phyloP scores from a whole-genome alignment of 495 filamentous ascomycete genomes.

The Achaetomiella virescens region DNA sequence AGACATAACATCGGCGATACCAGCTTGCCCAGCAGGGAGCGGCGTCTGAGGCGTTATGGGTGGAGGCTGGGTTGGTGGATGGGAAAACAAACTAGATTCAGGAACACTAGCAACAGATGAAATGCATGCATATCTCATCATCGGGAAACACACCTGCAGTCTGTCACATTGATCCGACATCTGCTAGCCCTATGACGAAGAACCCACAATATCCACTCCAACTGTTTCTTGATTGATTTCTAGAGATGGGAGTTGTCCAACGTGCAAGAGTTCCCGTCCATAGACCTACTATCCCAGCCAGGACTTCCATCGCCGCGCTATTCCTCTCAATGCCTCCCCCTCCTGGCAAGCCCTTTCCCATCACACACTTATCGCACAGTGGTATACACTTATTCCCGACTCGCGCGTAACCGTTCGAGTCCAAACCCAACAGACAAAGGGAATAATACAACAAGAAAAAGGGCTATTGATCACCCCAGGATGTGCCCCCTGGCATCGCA shows the following conservation, averaged over 20 bases:
- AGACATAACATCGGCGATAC: neutral
- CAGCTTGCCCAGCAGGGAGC: neutral
- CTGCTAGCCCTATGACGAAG: too few species aligned
- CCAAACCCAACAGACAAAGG: neutral
- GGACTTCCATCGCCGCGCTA: constrained; percentile 8
- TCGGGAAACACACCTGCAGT: too few species aligned
- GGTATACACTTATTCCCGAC: constrained; percentile 2
- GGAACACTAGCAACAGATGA: neutral
- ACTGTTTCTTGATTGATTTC: constrained; percentile 2
- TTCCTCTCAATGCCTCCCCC: neutral
- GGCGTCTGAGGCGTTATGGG: neutral
- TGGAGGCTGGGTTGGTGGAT: neutral
- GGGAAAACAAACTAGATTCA: neutral
- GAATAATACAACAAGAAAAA: neutral
- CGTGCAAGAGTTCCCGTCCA: constrained; percentile 6
- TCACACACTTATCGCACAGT: constrained; percentile 11
- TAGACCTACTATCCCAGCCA: constrained; percentile 16
- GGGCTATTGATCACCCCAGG: neutral
- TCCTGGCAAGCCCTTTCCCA: neutral
- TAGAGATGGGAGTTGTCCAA: constrained; percentile 19
- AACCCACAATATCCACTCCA: too few species aligned
- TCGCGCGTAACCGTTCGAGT: neutral
- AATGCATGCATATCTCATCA: too few species aligned
- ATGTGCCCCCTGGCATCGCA: neutral
- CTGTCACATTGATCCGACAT: too few species aligned